phyloP scores from a whole-genome alignment of 768 basidiomycete species.

The Lactarius sanguifluus region DNA sequence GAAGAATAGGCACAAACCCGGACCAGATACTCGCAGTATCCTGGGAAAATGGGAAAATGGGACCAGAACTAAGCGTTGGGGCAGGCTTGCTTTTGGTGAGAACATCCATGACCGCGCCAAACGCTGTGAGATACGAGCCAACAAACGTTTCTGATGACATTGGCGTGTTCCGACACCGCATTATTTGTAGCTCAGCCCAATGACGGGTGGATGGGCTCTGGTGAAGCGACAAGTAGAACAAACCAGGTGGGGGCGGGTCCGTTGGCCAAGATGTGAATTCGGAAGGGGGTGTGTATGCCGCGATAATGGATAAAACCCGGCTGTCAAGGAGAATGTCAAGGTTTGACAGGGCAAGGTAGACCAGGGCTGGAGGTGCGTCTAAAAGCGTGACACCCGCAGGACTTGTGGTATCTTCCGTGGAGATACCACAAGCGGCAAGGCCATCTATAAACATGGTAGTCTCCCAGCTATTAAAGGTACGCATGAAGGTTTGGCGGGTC shows the following conservation, averaged over 20 bases:
- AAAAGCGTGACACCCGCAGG: slow-evolving; percentile 35
- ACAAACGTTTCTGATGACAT: slow-evolving; percentile 51
- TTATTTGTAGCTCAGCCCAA: slow-evolving; percentile 57
- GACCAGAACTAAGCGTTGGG: not conserved
- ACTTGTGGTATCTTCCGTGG: slow-evolving; percentile 21
- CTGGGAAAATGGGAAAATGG: slow-evolving; percentile 36
- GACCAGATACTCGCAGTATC: slow-evolving; percentile 55
- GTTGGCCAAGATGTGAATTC: slow-evolving; percentile 52
- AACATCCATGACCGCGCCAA: slow-evolving; percentile 42
- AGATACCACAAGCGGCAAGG: slow-evolving; percentile 39
- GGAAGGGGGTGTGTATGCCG: slow-evolving; percentile 39
- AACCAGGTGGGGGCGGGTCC: slow-evolving; percentile 56
- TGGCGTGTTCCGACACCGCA: slow-evolving; percentile 40
- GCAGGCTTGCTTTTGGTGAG: slow-evolving; percentile 17
- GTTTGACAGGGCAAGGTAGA: slow-evolving; percentile 66
- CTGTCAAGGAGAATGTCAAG: slow-evolving; percentile 54
- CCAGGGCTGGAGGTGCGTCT: slow-evolving; percentile 47
- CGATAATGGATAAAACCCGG: slow-evolving; percentile 45
- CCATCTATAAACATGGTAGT: slow-evolving; percentile 50
- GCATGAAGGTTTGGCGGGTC: slow-evolving; percentile 57
- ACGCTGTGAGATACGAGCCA: slow-evolving; percentile 46
- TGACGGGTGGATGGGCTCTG: slow-evolving; percentile 49
- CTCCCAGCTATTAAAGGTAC: slow-evolving; percentile 67
- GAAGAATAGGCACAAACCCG: slow-evolving; percentile 46
- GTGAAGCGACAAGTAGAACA: slow-evolving; percentile 59